phyloP scores from a whole-genome alignment of 192 early-diverging fungal species.

The Gonapodya prolifera region DNA sequence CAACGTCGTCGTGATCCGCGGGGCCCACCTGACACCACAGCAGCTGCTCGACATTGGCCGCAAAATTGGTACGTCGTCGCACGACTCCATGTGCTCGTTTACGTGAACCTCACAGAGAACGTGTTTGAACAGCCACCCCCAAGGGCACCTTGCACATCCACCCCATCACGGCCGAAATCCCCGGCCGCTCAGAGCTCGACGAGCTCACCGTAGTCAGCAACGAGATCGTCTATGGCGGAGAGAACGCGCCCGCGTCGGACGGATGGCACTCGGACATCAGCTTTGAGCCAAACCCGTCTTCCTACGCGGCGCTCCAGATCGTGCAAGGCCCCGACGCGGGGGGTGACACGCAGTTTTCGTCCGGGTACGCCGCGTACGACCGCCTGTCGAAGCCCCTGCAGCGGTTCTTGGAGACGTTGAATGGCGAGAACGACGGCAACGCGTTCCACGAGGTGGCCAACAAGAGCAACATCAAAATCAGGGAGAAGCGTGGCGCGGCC shows the following conservation, averaged over 20 bases:
- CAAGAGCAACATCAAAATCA: conserved; percentile 10
- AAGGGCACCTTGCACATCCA: conserved; percentile 11
- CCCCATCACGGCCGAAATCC: neutral
- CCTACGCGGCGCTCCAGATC: conserved; percentile 36
- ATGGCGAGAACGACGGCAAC: conserved; percentile 26
- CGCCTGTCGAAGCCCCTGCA: conserved; percentile 17
- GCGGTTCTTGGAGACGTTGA: conserved; percentile 15
- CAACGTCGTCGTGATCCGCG: conserved; percentile 52
- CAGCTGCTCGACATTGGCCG: conserved; percentile 38
- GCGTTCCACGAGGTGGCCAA: conserved; percentile 32
- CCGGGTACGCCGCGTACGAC: conserved; percentile 25
- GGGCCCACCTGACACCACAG: conserved; percentile 44
- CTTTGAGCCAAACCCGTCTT: conserved; percentile 40
- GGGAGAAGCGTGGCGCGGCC: conserved; percentile 15
- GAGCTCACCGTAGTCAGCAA: neutral
- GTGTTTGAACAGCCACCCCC: neutral
- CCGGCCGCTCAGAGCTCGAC: neutral
- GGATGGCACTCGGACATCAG: conserved; percentile 42
- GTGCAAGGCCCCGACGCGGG: conserved; percentile 28
- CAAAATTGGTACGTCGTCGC: conserved; percentile 6
- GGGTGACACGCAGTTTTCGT: conserved; percentile 27
- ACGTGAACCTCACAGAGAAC: neutral
- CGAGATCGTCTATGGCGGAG: neutral
- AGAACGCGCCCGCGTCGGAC: neutral
- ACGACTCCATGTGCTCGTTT: neutral